Evolutionary conservation across 2,329 filamentous ascomycete genomes (phyloP).

Genomic region (Dothistroma septosporum): DNA sequence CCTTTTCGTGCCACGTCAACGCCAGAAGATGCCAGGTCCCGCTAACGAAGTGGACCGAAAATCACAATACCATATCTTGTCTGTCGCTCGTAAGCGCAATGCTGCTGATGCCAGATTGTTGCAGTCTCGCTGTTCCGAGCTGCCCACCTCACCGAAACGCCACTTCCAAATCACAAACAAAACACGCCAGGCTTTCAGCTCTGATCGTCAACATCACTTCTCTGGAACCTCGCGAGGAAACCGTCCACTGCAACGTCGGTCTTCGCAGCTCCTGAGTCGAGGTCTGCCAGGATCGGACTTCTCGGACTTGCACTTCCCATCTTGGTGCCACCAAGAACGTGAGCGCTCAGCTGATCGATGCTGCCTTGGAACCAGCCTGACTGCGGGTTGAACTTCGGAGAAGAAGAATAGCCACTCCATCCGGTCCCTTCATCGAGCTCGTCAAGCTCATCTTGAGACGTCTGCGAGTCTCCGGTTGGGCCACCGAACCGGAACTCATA

Average conservation of each 20-base stretch:
- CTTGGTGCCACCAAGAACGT: conserved; percentile 12
- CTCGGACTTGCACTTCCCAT: conserved; percentile 15
- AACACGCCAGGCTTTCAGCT: conserved; percentile 1
- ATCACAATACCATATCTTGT: neutral
- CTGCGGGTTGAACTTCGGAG: conserved; percentile 27
- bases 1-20: neutral
- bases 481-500: conserved; percentile 31
- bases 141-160: neutral
- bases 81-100: neutral
- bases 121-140: neutral
- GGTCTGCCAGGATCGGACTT: conserved; percentile 13
- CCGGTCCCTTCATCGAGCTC: conserved; percentile 16
- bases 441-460: conserved; percentile 21
- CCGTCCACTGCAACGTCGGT: conserved; percentile 8
- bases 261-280: neutral
- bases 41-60: neutral
- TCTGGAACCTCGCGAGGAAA: conserved; percentile 15
- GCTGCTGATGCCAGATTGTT: neutral
- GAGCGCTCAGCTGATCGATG: conserved; percentile 29
- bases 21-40: neutral
- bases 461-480: conserved; percentile 16
- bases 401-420: conserved; percentile 15
- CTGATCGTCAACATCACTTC: conserved; percentile 18
- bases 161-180: neutral
- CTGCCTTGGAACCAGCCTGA: conserved; percentile 34